Evolutionary conservation across 2,329 filamentous ascomycete genomes (phyloP).

Genomic region (Aotearoamyces nothofagi): DNA sequence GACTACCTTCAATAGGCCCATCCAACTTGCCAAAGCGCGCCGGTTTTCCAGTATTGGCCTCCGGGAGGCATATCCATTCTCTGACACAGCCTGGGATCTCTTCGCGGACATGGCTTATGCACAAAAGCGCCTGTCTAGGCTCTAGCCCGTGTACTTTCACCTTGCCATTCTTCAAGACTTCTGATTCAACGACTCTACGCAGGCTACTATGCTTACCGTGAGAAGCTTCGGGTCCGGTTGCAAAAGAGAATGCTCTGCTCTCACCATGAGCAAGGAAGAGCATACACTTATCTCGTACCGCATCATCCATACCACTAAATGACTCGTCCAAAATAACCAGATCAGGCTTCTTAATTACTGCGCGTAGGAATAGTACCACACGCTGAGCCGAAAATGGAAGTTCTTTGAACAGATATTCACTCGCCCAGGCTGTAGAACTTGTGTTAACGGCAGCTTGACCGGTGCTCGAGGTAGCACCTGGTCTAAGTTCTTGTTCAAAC

Average conservation of each 20-base stretch:
- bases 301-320: conserved; percentile 72
- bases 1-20: conserved; percentile 41
- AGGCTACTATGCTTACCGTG: not conserved
- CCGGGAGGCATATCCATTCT: conserved; percentile 76
- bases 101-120: conserved; percentile 80
- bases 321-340: conserved; percentile 78
- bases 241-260: conserved; percentile 22
- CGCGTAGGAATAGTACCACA: conserved; percentile 69
- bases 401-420: conserved; percentile 52
- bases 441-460: conserved; percentile 8
- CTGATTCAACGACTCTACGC: conserved; percentile 27
- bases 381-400: conserved; percentile 72
- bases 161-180: conserved; percentile 25
- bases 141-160: conserved; percentile 46
- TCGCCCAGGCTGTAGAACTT: conserved; percentile 43
- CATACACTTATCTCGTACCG: conserved; percentile 73
- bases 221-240: conserved; percentile 3
- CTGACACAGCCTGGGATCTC: conserved; percentile 76
- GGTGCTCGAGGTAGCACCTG: conserved; percentile 12
- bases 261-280: conserved; percentile 60
- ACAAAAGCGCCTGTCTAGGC: conserved; percentile 66
- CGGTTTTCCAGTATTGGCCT: conserved; percentile 44
- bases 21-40: conserved; percentile 51
- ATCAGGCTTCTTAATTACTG: conserved; percentile 66
- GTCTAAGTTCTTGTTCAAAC: conserved; percentile 66